phyloP scores from a whole-genome alignment of 345 rosid species.

The Camelina neglecta region DNA sequence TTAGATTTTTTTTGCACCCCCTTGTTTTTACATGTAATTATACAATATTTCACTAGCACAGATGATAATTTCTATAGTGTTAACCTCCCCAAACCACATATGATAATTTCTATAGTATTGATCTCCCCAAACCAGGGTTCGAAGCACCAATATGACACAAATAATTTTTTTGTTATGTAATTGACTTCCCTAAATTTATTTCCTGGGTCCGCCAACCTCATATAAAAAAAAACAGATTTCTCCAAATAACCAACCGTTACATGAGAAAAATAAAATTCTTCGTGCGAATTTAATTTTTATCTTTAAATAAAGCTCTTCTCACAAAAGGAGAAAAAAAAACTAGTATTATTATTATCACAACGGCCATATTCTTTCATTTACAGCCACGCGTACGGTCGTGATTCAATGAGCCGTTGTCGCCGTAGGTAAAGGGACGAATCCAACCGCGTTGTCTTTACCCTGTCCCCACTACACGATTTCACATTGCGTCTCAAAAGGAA shows the following conservation, averaged over 20 bases:
- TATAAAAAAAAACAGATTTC: background rate
- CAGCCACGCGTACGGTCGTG: conserved; percentile 4
- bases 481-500: background rate
- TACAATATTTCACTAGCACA: no score
- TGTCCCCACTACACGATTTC: conserved; percentile 10
- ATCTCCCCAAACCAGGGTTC: no score
- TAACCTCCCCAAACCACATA: no score
- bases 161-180: no score
- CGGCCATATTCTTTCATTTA: conserved; percentile 2
- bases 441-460: background rate
- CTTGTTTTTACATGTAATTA: no score
- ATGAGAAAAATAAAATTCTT: background rate
- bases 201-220: background rate
- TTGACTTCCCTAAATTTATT: no score
- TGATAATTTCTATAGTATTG: no score
- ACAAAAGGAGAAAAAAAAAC: background rate
- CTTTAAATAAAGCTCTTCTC: background rate
- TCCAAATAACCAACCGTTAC: background rate
- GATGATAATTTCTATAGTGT: no score
- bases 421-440: background rate
- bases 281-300: background rate
- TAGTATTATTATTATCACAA: background rate
- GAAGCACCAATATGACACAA: no score
- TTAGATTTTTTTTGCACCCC: no score
- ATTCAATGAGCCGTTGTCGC: conserved; percentile 1